A percentile compares a stretch with the other conserved stretches of the same genome.
Evolutionary conservation across 164 flowering plant genomes (phyloP).

Genomic region (Nymphaea thermarum): DNA sequence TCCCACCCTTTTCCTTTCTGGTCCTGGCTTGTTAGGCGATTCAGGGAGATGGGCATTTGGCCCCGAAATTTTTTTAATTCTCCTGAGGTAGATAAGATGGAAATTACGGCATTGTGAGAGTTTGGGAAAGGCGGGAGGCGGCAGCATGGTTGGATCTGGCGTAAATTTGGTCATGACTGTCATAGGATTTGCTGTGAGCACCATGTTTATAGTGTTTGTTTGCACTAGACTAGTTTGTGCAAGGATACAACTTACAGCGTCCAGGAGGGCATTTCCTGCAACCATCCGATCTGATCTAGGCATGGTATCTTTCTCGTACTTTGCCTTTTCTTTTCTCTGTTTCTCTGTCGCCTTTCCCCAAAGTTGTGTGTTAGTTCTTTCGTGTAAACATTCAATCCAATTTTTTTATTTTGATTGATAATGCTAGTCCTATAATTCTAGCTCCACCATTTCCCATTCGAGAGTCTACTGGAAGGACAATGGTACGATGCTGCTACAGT

Average conservation of each 20-base stretch:
- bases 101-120: not conserved
- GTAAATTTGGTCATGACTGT: slow-evolving; percentile 93
- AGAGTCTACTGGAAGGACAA: no score
- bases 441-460: not conserved
- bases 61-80: not conserved
- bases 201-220: slow-evolving; percentile 84
- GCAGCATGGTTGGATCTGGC: slow-evolving; percentile 53
- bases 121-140: not conserved
- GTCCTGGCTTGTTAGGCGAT: not conserved
- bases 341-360: not conserved
- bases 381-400: not conserved
- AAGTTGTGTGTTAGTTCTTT: no score
- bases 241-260: slow-evolving; percentile 57
- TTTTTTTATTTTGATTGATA: not conserved
- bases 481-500: not conserved
- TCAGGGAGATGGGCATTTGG: not conserved
- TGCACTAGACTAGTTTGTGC: slow-evolving; percentile 86
- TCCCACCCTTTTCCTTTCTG: not conserved
- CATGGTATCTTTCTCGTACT: slow-evolving; percentile 9
- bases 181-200: slow-evolving; percentile 84
- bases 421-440: not conserved
- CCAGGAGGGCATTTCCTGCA: slow-evolving; percentile 50
- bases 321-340: not conserved
- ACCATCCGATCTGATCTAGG: slow-evolving; percentile 34
- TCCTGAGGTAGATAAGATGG: not conserved